These are phyloP conservation scores for Entomophthora muscae DNA, from an alignment of 371 early-diverging fungal species.

Conservation along the genomic window DNA sequence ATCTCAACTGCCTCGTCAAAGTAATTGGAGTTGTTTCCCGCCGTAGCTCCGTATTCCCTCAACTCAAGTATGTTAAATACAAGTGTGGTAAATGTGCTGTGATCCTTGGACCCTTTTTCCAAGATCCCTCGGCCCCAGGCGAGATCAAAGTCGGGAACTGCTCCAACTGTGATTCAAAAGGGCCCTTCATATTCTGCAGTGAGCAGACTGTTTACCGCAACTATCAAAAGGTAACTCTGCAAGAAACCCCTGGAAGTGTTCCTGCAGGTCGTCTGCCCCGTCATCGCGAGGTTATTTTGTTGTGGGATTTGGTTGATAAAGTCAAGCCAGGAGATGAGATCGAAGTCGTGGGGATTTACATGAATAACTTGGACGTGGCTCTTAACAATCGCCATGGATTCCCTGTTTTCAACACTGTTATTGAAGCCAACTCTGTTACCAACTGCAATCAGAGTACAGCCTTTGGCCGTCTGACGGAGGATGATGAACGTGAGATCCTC, in stretches of 20 bases:
- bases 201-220: slow-evolving; percentile 96
- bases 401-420: slow-evolving; percentile 92
- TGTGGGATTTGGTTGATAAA: slow-evolving; percentile 95
- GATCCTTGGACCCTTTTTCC: slow-evolving; percentile 89
- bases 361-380: slow-evolving; percentile 84
- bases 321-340: slow-evolving; percentile 98
- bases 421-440: slow-evolving; percentile 87
- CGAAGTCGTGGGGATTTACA: slow-evolving; percentile 94
- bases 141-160: slow-evolving; percentile 83
- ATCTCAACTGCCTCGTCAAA: slow-evolving; percentile 87
- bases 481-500: slow-evolving; percentile 75
- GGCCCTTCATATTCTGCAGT: slow-evolving; percentile 82
- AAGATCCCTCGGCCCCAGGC: slow-evolving; percentile 47
- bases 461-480: slow-evolving; percentile 63
- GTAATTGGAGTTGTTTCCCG: slow-evolving; percentile 94
- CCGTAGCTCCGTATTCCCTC: slow-evolving; percentile 91
- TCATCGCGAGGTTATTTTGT: slow-evolving; percentile 84
- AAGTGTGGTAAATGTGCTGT: slow-evolving; percentile 93
- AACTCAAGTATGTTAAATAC: slow-evolving; percentile 93
- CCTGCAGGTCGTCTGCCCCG: slow-evolving; percentile 96
- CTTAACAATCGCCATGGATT: slow-evolving; percentile 91
- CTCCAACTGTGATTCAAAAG: slow-evolving; percentile 83
- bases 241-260: slow-evolving; percentile 96
- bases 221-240: slow-evolving; percentile 94
- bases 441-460: slow-evolving; percentile 78